These are phyloP conservation scores for Fusarium secorum DNA, from an alignment of 2,329 filamentous ascomycete species.

Conservation along the genomic window DNA sequence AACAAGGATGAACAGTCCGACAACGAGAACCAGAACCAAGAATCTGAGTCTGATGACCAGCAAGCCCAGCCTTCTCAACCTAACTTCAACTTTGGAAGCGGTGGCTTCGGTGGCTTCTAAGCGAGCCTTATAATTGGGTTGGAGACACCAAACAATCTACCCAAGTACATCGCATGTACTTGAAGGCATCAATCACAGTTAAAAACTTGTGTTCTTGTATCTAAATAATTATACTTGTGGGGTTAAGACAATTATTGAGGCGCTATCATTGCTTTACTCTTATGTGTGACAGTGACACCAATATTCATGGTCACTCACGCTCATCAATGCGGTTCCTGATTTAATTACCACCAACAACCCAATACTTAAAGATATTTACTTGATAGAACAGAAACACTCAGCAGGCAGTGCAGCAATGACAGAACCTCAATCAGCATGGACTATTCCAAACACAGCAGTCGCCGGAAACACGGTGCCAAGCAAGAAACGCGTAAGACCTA, in stretches of 20 bases:
- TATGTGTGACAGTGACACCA: not conserved
- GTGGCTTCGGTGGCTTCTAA: slow-evolving; percentile 6
- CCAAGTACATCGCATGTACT: not conserved
- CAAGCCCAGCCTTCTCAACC: not conserved
- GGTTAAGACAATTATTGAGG: not conserved
- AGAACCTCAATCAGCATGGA: not conserved
- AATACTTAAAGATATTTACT: not conserved
- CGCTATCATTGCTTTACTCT: not conserved
- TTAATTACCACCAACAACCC: rapidly evolving
- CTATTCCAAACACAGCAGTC: not conserved
- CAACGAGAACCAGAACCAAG: not conserved
- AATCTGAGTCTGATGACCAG: not conserved
- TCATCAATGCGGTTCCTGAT: not conserved
- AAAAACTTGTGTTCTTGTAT: not conserved
- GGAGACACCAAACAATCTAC: rapidly evolving
- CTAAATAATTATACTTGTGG: not conserved
- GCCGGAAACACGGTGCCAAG: not conserved
- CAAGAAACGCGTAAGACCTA: not conserved
- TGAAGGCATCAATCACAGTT: not conserved
- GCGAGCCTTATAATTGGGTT: no score
- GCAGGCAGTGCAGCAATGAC: no score
- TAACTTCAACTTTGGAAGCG: not conserved
- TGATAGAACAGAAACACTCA: no score
- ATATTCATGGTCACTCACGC: not conserved
- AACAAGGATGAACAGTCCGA: not conserved